Evolutionary conservation across 2,329 filamentous ascomycete genomes (phyloP).

Genomic region (Acrocalymma vagum): DNA sequence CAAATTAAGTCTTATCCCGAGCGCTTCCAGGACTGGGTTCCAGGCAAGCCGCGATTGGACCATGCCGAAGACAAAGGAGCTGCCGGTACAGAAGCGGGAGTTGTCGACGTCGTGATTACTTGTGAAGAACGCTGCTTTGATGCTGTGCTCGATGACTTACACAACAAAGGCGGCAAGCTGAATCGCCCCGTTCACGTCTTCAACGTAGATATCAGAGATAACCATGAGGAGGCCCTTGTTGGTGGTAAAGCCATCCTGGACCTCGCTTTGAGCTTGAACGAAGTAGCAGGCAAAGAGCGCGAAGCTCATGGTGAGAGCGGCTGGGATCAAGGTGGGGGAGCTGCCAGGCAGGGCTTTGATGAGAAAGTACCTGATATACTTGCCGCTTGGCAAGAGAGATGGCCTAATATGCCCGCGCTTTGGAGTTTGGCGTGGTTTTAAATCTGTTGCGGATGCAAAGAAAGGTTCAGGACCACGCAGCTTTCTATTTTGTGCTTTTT

Average conservation of each 20-base stretch:
- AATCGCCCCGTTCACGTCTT: constrained; percentile 97
- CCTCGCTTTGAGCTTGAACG: constrained; percentile 84
- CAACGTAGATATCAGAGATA: constrained; percentile 98
- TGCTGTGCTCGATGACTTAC: constrained; percentile 91
- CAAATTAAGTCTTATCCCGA: constrained; percentile 95
- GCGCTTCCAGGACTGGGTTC: constrained; percentile 96
- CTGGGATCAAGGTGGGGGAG: constrained; percentile 69
- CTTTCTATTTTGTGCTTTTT: too few species aligned
- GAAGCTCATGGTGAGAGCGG: constrained; percentile 68
- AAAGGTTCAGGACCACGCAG: too few species aligned
- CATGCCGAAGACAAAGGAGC: constrained; percentile 76
- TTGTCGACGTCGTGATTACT: constrained; percentile 94
- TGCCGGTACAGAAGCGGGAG: constrained; percentile 82
- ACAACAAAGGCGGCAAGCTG: constrained; percentile 83
- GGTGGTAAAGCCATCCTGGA: constrained; percentile 93
- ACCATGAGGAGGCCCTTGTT: constrained; percentile 93
- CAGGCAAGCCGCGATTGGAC: constrained; percentile 83
- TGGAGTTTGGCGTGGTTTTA: constrained; percentile 97
- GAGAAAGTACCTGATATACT: constrained; percentile 92
- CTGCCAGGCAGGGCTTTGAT: constrained; percentile 82
- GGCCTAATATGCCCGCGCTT: constrained; percentile 87
- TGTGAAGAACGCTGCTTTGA: constrained; percentile 99
- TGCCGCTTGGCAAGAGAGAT: constrained; percentile 91
- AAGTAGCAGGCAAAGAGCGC: constrained; percentile 79
- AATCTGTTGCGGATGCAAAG: constrained; percentile 8